phyloP scores from a whole-genome alignment of 345 rosid genomes.

The Corchorus capsularis region DNA sequence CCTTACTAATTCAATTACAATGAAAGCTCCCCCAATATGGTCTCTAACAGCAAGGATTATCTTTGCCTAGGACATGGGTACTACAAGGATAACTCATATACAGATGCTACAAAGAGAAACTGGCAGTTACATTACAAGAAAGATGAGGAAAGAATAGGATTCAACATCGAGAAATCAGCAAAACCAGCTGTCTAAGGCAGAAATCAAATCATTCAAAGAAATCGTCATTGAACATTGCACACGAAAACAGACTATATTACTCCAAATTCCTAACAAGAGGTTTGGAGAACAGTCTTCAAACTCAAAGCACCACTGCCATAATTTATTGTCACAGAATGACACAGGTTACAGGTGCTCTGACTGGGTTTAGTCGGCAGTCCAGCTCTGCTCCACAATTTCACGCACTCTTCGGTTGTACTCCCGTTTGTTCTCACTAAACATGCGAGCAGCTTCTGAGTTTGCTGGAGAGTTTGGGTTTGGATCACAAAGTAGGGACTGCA shows the following conservation, averaged over 20 bases:
- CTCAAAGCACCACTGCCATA: neutral
- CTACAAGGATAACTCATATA: constrained; percentile 19
- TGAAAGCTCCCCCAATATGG: neutral
- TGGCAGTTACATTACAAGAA: constrained; percentile 12
- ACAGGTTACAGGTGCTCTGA: constrained; percentile 22
- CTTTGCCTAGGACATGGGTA: neutral
- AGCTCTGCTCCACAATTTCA: constrained; percentile 75
- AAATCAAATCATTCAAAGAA: constrained; percentile 27
- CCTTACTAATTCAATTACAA: constrained; percentile 6
- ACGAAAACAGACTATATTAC: constrained; percentile 21
- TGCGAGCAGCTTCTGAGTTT: constrained; percentile 80
- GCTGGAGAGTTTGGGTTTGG: constrained; percentile 92
- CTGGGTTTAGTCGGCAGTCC: constrained; percentile 62
- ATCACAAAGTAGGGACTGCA: constrained; percentile 75
- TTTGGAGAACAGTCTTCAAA: neutral
- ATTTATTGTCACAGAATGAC: constrained; percentile 7
- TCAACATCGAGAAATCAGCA: constrained; percentile 6
- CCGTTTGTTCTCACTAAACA: constrained; percentile 77
- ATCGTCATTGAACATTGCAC: constrained; percentile 18
- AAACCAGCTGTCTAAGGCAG: constrained; percentile 24
- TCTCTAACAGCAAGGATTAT: neutral
- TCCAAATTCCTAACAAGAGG: neutral
- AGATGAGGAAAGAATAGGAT: neutral
- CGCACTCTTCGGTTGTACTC: constrained; percentile 78
- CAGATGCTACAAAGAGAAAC: constrained; percentile 21